These are phyloP conservation scores for Leishmania martiniquensis DNA, from an alignment of 208 protist species.

Conservation along the genomic window DNA sequence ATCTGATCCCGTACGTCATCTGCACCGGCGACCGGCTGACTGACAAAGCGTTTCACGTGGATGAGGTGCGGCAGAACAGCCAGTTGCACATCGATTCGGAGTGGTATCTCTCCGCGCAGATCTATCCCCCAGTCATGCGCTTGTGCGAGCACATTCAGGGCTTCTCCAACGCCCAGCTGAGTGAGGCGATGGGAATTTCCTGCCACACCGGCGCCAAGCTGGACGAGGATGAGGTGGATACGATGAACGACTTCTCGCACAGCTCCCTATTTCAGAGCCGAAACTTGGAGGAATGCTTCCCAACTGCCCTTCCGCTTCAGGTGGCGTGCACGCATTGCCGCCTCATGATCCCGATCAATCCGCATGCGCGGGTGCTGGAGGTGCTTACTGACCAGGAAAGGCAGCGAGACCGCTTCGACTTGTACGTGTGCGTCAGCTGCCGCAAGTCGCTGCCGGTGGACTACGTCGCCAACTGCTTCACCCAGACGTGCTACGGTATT, in stretches of 20 bases:
- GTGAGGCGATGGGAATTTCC: conserved; percentile 86
- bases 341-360: conserved; percentile 73
- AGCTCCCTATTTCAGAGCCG: conserved; percentile 74
- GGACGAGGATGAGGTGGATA: conserved; percentile 31
- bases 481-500: conserved; percentile 69
- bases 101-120: conserved; percentile 95
- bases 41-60: conserved; percentile 86
- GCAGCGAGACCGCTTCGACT: conserved; percentile 49
- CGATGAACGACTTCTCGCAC: conserved; percentile 73
- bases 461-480: conserved; percentile 87
- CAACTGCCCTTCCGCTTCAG: conserved; percentile 69
- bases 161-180: conserved; percentile 78
- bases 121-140: conserved; percentile 95
- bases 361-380: conserved; percentile 74
- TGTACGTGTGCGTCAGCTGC: conserved; percentile 83
- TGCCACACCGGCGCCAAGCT: conserved; percentile 35
- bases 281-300: conserved; percentile 77
- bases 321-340: conserved; percentile 75
- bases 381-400: conserved; percentile 36
- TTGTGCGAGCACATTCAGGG: conserved; percentile 95
- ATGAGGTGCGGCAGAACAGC: conserved; percentile 78
- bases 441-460: conserved; percentile 46
- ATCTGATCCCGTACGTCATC: conserved; percentile 98
- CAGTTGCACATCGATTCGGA: conserved; percentile 87
- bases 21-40: conserved; percentile 72